Conservation (phyloP, 352 stramenopile genomes). For the Globisporangium paroecandrum region DNA sequence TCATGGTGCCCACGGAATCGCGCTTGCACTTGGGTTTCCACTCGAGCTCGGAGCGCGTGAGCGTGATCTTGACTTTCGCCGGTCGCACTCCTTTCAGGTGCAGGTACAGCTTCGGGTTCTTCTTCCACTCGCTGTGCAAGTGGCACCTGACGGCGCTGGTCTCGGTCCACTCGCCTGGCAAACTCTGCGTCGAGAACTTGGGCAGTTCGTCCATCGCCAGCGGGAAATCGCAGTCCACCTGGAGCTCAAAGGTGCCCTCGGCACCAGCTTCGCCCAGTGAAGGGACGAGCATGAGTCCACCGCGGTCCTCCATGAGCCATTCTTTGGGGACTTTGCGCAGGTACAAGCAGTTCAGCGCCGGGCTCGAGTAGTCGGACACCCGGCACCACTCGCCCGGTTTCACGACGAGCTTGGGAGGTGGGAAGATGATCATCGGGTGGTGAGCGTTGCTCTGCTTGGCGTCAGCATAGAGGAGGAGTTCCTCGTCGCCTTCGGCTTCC, state of each 20-base stretch:
- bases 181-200: slow-evolving; percentile 61
- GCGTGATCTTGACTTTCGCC: slow-evolving; percentile 71
- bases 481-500: slow-evolving; percentile 17
- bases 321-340: slow-evolving; percentile 64
- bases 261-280: slow-evolving; percentile 65
- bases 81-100: slow-evolving; percentile 66
- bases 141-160: slow-evolving; percentile 67
- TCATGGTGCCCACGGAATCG: slow-evolving; percentile 86
- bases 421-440: slow-evolving; percentile 23
- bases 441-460: slow-evolving; percentile 2
- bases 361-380: slow-evolving; percentile 54
- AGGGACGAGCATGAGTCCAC: slow-evolving; percentile 69
- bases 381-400: slow-evolving; percentile 77
- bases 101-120: slow-evolving; percentile 85
- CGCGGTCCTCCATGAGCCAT: slow-evolving; percentile 46
- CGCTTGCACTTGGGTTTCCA: slow-evolving; percentile 81
- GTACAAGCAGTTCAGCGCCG: slow-evolving; percentile 53
- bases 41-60: slow-evolving; percentile 79
- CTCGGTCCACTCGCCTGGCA: slow-evolving; percentile 76
- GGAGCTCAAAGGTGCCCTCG: slow-evolving; percentile 80
- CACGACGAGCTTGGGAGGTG: slow-evolving; percentile 59
- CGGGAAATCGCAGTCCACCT: slow-evolving; percentile 81
- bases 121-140: slow-evolving; percentile 81
- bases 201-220: slow-evolving; percentile 61
- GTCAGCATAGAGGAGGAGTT: slow-evolving; percentile 20